Evolutionary conservation across 208 protist species (phyloP), one percentile per base, ranked within the genome.

Genomic region (Acanthamoeba healyi): DNA sequence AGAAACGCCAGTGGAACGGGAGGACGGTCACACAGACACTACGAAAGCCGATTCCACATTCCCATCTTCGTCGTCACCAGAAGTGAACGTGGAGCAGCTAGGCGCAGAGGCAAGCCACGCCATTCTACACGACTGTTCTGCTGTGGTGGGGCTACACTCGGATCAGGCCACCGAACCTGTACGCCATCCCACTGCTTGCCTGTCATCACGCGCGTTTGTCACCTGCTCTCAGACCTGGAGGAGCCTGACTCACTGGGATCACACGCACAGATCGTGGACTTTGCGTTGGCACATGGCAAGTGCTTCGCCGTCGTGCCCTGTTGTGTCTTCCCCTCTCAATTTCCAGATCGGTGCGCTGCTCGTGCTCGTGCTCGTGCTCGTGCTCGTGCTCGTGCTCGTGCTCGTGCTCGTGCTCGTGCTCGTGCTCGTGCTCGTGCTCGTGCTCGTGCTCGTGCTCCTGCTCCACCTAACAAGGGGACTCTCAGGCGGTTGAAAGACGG

Each of bases 231-330:
- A n/a, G n/a, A n/a, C n/a, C n/a, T n/a, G n/a, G n/a, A n/a, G n/a
- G n/a, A n/a, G n/a, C n/a, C n/a, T n/a, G n/a, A n/a, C n/a, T n/a
- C n/a, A n/a, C n/a, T n/a, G n/a, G n/a, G n/a, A n/a, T n/a, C n/a
- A n/a, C n/a, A n/a, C n/a, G n/a, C n/a, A 29, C 44, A 86, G 77
- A 86, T 86, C 10, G 77, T 86, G 44, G 77, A 86, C 24, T 49
- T 49, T 86, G 77, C 77, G 44, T 22, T 86, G 42, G 77, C 77
- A 2, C 77, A 58, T 19, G 70, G 70, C 84, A 91, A 91, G 38
- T 22, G n/a, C 36, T 91, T 91, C 36, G 84, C 84, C 32, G 84
- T 91, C 7, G 84, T 91, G 29, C 84, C 84, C 1, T 91, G 84
- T n/a, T 91, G 84, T 29, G 58, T 70, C 2, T 91, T 72, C 34